phyloP scores from a whole-genome alignment of 2,329 filamentous ascomycete species.

The Arthrobotrys megalospora region DNA sequence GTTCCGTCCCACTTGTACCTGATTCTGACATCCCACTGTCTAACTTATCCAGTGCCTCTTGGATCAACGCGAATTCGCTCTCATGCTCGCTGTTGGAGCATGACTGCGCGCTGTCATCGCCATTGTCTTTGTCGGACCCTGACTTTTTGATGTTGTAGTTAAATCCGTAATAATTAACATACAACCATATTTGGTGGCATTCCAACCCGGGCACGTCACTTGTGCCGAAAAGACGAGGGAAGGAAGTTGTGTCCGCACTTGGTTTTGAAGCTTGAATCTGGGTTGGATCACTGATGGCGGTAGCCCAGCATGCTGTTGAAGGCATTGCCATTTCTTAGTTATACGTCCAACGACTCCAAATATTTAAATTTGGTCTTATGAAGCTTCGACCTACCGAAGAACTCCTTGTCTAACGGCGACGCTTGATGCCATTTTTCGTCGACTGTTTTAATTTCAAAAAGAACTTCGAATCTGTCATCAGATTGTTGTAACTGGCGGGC shows the following conservation, averaged over 20 bases:
- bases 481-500: slow-evolving; percentile 9
- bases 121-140: neutral
- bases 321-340: neutral
- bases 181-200: slow-evolving; percentile 47
- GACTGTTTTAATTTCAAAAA: slow-evolving; percentile 31
- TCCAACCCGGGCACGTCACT: slow-evolving; percentile 20
- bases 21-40: slow-evolving; percentile 21
- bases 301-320: slow-evolving; percentile 33
- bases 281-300: neutral
- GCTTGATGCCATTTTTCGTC: neutral
- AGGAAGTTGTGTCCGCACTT: neutral
- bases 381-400: slow-evolving; percentile 17
- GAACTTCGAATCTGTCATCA: slow-evolving; percentile 29
- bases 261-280: slow-evolving; percentile 27
- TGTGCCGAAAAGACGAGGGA: slow-evolving; percentile 34
- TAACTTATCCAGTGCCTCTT: slow-evolving; percentile 7
- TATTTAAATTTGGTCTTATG: neutral
- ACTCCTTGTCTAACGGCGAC: slow-evolving; percentile 14
- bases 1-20: slow-evolving; percentile 29
- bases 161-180: slow-evolving; percentile 33
- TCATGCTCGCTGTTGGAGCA: neutral
- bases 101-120: neutral
- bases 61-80: slow-evolving; percentile 27
- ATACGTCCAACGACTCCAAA: no score
- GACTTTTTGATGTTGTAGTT: slow-evolving; percentile 29